Conservation (phyloP, 805 yeast genomes). For the Komagataella phaffii region DNA sequence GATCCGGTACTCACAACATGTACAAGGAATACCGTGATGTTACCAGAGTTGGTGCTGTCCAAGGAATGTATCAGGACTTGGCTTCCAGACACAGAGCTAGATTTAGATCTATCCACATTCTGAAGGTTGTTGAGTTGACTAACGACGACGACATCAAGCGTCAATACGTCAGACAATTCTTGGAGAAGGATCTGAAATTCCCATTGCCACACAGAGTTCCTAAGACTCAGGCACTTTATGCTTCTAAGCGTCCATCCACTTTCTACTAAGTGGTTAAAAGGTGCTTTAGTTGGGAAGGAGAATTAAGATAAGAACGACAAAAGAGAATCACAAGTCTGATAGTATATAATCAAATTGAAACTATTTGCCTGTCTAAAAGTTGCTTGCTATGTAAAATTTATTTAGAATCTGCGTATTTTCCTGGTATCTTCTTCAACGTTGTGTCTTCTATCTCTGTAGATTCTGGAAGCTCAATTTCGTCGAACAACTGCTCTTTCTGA, state of each 20-base stretch:
- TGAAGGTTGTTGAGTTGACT: constrained; percentile 98
- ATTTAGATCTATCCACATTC: constrained; percentile 98
- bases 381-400: not conserved
- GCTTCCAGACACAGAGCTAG: constrained; percentile 99
- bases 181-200: constrained; percentile 92
- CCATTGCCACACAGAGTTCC: constrained; percentile 99
- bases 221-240: constrained; percentile 78
- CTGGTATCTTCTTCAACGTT: not conserved
- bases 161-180: constrained; percentile 96
- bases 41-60: constrained; percentile 98
- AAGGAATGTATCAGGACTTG: constrained; percentile 97
- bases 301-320: not conserved
- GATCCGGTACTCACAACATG: constrained; percentile 99
- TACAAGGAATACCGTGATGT: constrained; percentile 99
- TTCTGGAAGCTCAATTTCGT: not conserved
- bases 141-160: constrained; percentile 98
- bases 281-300: not conserved
- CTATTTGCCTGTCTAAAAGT: not conserved
- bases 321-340: not conserved
- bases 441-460: not conserved
- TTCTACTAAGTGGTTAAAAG: constrained; percentile 60
- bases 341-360: not conserved
- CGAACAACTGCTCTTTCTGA: not conserved
- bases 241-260: constrained; percentile 92
- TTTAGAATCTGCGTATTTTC: not conserved